Evolutionary conservation across 75 land plant genomes (phyloP).

Genomic region (Cunninghamia lanceolata): DNA sequence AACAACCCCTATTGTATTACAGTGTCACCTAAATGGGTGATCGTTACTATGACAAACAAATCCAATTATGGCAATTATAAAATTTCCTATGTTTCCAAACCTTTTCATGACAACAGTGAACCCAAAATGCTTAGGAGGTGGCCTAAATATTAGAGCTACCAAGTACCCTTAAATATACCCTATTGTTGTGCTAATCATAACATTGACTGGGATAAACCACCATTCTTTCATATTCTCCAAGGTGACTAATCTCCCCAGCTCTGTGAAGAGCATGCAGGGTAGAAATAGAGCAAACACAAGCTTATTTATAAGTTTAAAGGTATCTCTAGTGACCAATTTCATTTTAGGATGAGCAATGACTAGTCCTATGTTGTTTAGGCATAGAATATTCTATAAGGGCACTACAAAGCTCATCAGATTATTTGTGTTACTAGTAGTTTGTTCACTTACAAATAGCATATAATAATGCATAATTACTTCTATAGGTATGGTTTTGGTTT

Average conservation of each 20-base stretch:
- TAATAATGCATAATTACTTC: too few species aligned
- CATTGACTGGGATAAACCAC: constrained; percentile 93
- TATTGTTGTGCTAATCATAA: constrained; percentile 41
- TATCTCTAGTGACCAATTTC: not conserved
- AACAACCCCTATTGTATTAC: constrained; percentile 49
- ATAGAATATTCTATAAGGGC: too few species aligned
- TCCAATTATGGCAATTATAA: constrained; percentile 65
- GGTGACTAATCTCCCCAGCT: constrained; percentile 53
- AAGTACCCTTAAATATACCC: constrained; percentile 60
- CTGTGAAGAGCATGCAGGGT: constrained; percentile 73
- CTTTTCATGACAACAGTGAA: constrained; percentile 71
- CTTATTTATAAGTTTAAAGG: constrained; percentile 59
- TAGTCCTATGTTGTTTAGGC: too few species aligned
- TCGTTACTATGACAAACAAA: constrained; percentile 52
- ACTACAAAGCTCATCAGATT: too few species aligned
- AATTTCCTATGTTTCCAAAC: constrained; percentile 85
- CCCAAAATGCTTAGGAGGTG: constrained; percentile 63
- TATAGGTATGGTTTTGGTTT: too few species aligned
- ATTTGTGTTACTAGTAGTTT: too few species aligned
- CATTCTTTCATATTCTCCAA: constrained; percentile 32
- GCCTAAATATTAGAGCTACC: constrained; percentile 60
- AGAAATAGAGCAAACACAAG: constrained; percentile 76
- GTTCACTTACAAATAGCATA: too few species aligned
- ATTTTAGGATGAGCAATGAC: too few species aligned
- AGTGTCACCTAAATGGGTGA: constrained; percentile 59